Evolutionary conservation across 1,284 basidiomycete genomes (phyloP), one percentile per base, ranked within the genome.

Genomic region (Golubevia sp.): DNA sequence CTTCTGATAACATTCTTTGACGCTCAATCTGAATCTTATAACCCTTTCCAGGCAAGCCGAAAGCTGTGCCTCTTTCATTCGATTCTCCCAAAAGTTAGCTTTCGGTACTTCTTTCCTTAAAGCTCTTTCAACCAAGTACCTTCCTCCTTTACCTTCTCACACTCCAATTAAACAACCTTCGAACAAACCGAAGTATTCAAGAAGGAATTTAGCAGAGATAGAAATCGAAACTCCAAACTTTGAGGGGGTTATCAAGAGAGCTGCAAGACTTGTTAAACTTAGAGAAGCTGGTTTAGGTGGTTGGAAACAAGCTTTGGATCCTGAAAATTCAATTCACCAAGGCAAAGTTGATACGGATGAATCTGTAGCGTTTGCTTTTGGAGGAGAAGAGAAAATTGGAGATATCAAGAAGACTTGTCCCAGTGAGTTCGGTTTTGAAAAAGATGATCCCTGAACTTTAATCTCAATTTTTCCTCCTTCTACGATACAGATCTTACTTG

Each of bases 161-260:
- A 18, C 15, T 8, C 49, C 34, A 13, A 44, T 86, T 48, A 86
- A 88, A 49, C 92, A 93, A 84, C 96, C 96, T 80, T 86, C 91
- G 62, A 90, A 91, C 68, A 60, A 82, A 11, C 86, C 85, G 21
- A 88, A 87, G 70, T 67, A 67, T 34, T 62, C 68, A 49, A 60
- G 68, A 52, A 66, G 64, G 51, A 74, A 62, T 54, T 67, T 73
- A 38, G 70, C 65, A 26, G 75, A 76, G 21, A 95, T 97, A 66
- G 87, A 92, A 67, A 92, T 98, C 15, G 92, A 97, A 82, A 92
- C 92, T 0, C 91, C 94, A 0, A 88, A 90, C 52, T 86, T 97
- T 55, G 90, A 92, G 75, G 91, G 90, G 74, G 90, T 97, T 60
- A 87, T 90, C 63, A 84, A 86, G 27, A 90, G 91, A 55, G 87